These are phyloP conservation scores for Alternaria alternata DNA, from an alignment of 2,329 filamentous ascomycete species.

Conservation along the genomic window DNA sequence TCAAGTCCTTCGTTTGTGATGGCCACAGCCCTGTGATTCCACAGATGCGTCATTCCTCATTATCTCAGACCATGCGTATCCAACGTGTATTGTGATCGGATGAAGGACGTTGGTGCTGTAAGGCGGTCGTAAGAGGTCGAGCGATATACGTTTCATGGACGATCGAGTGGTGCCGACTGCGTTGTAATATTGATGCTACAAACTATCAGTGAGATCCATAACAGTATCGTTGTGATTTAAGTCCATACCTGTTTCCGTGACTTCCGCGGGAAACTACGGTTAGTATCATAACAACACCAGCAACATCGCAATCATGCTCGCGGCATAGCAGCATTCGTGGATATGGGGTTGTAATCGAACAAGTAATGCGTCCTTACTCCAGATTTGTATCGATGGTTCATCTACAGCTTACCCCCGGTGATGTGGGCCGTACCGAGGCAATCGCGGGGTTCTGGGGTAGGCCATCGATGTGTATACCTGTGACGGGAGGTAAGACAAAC, in stretches of 20 bases:
- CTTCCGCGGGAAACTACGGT: background rate
- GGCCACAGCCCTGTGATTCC: background rate
- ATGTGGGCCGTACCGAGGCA: slow-evolving; percentile 7
- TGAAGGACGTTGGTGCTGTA: background rate
- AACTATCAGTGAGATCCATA: background rate
- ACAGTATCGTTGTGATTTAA: background rate
- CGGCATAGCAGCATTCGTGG: background rate
- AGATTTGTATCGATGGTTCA: background rate
- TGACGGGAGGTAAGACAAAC: background rate
- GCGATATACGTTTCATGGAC: background rate
- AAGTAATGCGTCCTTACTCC: background rate
- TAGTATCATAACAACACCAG: background rate
- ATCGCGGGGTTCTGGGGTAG: background rate
- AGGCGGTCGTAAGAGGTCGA: background rate
- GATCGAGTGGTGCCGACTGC: background rate
- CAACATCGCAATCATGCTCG: background rate
- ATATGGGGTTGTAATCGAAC: background rate
- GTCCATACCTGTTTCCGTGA: background rate
- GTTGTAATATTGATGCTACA: background rate
- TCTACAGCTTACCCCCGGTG: background rate
- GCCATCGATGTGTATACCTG: slow-evolving; percentile 2
- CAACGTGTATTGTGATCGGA: background rate
- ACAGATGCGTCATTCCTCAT: background rate
- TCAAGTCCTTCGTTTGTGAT: background rate
- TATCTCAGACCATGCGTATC: background rate